These are phyloP conservation scores for Solanum boliviense DNA, from an alignment of 257 asterid genomes.

Conservation along the genomic window DNA sequence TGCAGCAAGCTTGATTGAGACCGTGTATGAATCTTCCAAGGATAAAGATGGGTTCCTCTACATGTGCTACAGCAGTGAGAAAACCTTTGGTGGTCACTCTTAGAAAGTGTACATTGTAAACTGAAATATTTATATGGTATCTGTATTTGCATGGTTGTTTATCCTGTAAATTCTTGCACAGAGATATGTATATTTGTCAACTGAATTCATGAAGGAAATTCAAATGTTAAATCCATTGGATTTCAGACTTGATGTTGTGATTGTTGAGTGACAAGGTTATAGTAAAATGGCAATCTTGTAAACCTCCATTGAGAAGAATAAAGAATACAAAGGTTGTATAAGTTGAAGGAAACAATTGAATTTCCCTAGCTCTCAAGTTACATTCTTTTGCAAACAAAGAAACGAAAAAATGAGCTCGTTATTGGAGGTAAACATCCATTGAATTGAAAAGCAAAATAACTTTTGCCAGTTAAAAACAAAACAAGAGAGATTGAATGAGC, in stretches of 20 bases:
- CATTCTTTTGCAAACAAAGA: background rate
- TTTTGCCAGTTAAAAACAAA: background rate
- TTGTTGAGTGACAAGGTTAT: background rate
- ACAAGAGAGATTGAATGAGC: background rate
- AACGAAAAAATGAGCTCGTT: background rate
- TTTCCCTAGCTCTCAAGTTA: background rate
- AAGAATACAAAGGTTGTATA: background rate
- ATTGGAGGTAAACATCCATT: background rate
- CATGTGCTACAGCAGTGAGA: conserved; percentile 97
- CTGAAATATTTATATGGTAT: background rate
- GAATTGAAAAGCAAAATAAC: background rate
- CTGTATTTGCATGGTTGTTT: background rate
- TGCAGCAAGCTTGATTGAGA: conserved; percentile 75
- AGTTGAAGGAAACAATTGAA: background rate
- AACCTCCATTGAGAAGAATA: background rate
- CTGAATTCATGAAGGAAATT: background rate
- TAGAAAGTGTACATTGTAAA: background rate
- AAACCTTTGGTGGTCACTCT: conserved; percentile 60
- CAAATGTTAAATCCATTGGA: background rate
- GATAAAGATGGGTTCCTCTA: conserved; percentile 89
- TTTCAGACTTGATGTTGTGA: background rate
- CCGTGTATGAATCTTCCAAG: conserved; percentile 54
- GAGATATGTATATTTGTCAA: background rate
- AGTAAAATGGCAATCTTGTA: background rate
- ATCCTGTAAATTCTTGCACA: background rate